phyloP scores from a whole-genome alignment of 2,329 filamentous ascomycete species.

The Alternaria consortialis region DNA sequence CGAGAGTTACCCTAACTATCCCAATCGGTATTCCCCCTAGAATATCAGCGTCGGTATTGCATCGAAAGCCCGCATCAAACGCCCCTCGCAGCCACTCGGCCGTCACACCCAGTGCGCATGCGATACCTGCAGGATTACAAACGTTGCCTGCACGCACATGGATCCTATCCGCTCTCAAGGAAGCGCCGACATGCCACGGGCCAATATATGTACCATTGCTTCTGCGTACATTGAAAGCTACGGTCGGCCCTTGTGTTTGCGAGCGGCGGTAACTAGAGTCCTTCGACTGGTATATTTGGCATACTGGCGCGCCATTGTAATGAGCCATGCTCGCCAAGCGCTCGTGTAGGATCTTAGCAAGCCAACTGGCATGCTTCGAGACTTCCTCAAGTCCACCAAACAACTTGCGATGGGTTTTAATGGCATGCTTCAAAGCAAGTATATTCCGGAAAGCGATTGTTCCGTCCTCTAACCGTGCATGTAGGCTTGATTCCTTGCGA shows the following conservation, averaged over 20 bases:
- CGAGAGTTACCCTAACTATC: conserved; percentile 68
- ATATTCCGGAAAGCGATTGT: conserved; percentile 73
- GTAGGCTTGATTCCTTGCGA: conserved; percentile 62
- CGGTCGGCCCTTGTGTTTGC: conserved; percentile 65
- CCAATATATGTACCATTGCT: conserved; percentile 63
- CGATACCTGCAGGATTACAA: conserved; percentile 64
- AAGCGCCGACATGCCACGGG: conserved; percentile 67
- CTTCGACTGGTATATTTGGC: conserved; percentile 65
- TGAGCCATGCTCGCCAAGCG: conserved; percentile 61
- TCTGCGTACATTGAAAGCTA: conserved; percentile 70
- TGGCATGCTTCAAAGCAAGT: conserved; percentile 67
- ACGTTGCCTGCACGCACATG: conserved; percentile 68
- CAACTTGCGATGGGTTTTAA: conserved; percentile 64
- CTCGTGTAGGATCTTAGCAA: conserved; percentile 61
- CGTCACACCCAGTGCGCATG: conserved; percentile 59
- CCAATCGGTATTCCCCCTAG: conserved; percentile 65
- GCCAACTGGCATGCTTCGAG: conserved; percentile 65
- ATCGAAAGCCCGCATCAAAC: conserved; percentile 66
- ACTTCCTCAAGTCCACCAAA: conserved; percentile 68
- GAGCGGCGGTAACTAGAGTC: conserved; percentile 61
- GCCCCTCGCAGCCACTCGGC: conserved; percentile 64
- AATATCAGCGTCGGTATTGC: conserved; percentile 63
- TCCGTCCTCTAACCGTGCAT: conserved; percentile 72
- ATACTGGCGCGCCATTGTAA: conserved; percentile 61
- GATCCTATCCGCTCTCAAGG: conserved; percentile 64